Base-by-base conservation (phyloP, 2,329 filamentous ascomycete species). In the Fusarium longipes region DNA sequence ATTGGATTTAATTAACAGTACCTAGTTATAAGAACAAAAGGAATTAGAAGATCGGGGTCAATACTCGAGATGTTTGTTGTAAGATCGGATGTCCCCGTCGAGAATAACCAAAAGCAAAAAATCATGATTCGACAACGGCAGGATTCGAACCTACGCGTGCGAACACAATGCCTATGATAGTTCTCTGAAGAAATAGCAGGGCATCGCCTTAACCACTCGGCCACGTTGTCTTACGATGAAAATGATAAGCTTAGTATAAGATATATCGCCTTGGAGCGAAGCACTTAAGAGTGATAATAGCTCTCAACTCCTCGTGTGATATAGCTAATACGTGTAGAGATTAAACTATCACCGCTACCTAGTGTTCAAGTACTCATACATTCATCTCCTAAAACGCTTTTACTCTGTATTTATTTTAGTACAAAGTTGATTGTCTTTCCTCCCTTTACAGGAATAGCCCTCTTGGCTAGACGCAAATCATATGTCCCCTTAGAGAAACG, bases 341-440 rank as follows among this genome's bases (percentile, higher is more conserved):
- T 27, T 9, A 27, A 27, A 27, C 25, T 8, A 25, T 25, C 11
- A 10, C 27, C 8, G 27, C 8, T 27, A 27, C 5, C 5, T 43
- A 2, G 39, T 61, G 14, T 18, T 59, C 53, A 70, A 38, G 48
- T 66, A 65, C 36, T 52, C 15, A 14, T 68, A 59, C 54, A 66
- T 22, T 22, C 27, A 24, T 20, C 22, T 49, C 24, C 9, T 12
- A 32, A 11, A 33, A 12, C 20, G 18, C 7, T 25, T 22, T 42
- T 17, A 5, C 22, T 8, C n/a, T n/a, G 24, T 24, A 27, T 50
- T 9, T 39, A 54, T 52, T 65, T 70, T 77, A 88, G 66, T 51
- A 96, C 88, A 82, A 94, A 91, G 78, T 94, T 96, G 27, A 95
- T 85, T 48, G 92, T 82, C 76, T 84, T 89, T 14, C 91, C 91